Base-by-base conservation (phyloP, 495 filamentous ascomycete species). In the Aspergillus sclerotiicarbonarius region DNA sequence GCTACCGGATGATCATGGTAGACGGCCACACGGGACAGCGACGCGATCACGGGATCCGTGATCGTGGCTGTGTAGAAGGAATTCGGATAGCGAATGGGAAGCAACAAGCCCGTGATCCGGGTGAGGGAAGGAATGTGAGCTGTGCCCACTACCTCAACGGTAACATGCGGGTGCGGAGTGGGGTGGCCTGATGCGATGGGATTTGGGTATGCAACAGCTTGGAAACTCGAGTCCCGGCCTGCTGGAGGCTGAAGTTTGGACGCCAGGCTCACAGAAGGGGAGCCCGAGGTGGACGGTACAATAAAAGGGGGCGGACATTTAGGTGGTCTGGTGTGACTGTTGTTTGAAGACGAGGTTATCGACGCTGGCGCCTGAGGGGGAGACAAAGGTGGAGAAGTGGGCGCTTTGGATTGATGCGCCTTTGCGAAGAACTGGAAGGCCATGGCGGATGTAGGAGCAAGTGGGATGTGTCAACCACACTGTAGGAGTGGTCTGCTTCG, bases 51-150 rank as follows among this genome's bases (percentile, higher is more conserved):
- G 6, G 84, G 75, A 29, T 92, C 87, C 6, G 86, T 77, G 61
- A 92, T 79, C 53, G 83, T 88, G 35, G 87, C 86, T 50, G 80
- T 78, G 79, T 96, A 98, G 83, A 98, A 98, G 33, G 80, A 82
- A 65, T 88, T 86, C 0, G 90, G 87, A 67, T 98, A 98, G 70
- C 83, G 82, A 62, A 97, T 89, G 19, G 93, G 93, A 6, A 98
- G 84, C 12, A 96, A 82, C 18, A 96, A 79, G 39, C 85, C 74
- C 63, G 92, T 96, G 58, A 97, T 90, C 41, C 90, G 85, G 21
- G 87, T 87, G 39, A 96, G 80, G 12, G 87, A 84, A 45, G 89
- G 80, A 56, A 96, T 77, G 70, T 92, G 84, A 29, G 76, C 74
- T 5, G 81, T 74, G 12, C 72, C 75, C 56, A 90, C 77, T 2